These are phyloP conservation scores for Mycena pura DNA, from an alignment of 768 basidiomycete species.

Conservation along the genomic window DNA sequence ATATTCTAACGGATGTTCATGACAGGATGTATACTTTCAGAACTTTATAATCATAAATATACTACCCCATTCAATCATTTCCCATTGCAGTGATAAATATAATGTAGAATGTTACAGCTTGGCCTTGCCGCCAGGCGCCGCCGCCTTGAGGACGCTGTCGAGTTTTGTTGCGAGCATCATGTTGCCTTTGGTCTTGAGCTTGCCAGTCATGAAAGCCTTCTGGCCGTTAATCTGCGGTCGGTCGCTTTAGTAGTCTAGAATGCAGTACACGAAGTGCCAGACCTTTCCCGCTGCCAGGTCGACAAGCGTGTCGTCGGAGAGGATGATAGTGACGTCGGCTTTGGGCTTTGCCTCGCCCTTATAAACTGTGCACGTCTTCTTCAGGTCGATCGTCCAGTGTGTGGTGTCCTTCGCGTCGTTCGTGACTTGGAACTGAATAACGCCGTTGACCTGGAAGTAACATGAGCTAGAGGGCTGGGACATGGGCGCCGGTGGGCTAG, in stretches of 20 bases:
- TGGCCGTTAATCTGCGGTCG: slow-evolving; percentile 79
- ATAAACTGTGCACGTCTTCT: slow-evolving; percentile 80
- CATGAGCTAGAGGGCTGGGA: background rate
- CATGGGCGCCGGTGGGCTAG: background rate
- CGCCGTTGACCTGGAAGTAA: slow-evolving; percentile 72
- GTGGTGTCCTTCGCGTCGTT: slow-evolving; percentile 74
- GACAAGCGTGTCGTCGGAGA: slow-evolving; percentile 77
- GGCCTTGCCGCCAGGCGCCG: slow-evolving; percentile 43
- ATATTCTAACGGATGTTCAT: slow-evolving; percentile 57
- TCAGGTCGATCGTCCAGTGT: slow-evolving; percentile 92
- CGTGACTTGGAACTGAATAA: slow-evolving; percentile 85
- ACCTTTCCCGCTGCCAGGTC: slow-evolving; percentile 80
- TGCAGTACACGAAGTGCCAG: slow-evolving; percentile 20
- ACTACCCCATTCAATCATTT: slow-evolving; percentile 19
- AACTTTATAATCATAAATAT: slow-evolving; percentile 21
- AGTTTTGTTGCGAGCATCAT: slow-evolving; percentile 96
- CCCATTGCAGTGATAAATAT: slow-evolving; percentile 3
- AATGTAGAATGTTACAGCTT: slow-evolving; percentile 43
- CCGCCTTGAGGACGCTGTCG: slow-evolving; percentile 79
- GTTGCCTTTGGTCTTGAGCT: slow-evolving; percentile 90
- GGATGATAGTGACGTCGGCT: slow-evolving; percentile 81
- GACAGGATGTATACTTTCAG: slow-evolving; percentile 12
- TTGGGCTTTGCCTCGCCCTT: slow-evolving; percentile 77
- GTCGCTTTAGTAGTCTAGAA: background rate
- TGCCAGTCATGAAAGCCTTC: slow-evolving; percentile 96